These are phyloP conservation scores for Prunus mira DNA, from an alignment of 306 rosid species.

Conservation along the genomic window DNA sequence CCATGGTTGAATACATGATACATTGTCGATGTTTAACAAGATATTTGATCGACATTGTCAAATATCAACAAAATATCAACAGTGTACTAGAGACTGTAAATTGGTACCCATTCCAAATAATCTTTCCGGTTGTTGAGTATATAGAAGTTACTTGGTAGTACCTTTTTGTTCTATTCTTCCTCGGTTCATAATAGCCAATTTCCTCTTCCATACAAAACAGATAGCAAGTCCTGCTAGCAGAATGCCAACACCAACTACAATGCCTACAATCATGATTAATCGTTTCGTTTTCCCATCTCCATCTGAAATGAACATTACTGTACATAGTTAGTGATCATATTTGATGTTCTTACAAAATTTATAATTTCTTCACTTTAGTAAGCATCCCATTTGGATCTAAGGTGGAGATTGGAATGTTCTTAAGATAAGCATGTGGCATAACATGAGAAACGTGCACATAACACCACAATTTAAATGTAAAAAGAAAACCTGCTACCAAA, in stretches of 20 bases:
- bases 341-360: background rate
- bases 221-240: slow-evolving; percentile 21
- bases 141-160: slow-evolving; percentile 23
- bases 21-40: background rate
- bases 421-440: no score
- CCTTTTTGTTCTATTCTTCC: slow-evolving; percentile 28
- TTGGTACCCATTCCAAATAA: background rate
- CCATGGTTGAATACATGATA: background rate
- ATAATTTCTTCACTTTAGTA: background rate
- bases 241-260: slow-evolving; percentile 31
- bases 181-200: background rate
- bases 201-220: slow-evolving; percentile 36
- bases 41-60: background rate
- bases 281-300: slow-evolving; percentile 23
- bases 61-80: background rate
- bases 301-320: slow-evolving; percentile 22
- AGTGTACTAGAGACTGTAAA: background rate
- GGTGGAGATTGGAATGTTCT: no score
- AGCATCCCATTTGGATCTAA: background rate
- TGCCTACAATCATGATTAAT: slow-evolving; percentile 29
- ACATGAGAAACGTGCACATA: no score
- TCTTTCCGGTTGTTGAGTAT: background rate
- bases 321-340: background rate
- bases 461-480: no score
- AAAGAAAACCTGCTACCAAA: no score